phyloP scores from a whole-genome alignment of 768 basidiomycete species.

The Boletus insuetus region DNA sequence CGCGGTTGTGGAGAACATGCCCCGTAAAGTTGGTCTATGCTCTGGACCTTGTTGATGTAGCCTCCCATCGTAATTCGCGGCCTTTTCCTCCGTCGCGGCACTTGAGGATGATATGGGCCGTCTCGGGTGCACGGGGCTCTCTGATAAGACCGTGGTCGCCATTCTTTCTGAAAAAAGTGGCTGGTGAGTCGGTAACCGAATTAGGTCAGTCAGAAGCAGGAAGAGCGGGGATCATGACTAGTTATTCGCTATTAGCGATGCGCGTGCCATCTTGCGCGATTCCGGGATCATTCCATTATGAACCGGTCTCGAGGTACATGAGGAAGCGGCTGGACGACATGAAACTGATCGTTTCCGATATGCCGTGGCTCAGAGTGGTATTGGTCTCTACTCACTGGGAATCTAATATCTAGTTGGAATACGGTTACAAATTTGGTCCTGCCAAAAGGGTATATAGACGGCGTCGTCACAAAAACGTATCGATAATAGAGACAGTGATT shows the following conservation, averaged over 20 bases:
- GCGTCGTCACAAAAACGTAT: slow-evolving; percentile 12
- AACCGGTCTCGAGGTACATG: background rate
- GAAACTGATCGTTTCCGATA: no score
- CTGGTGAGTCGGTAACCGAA: background rate
- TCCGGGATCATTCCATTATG: background rate
- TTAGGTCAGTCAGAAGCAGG: background rate
- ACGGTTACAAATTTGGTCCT: slow-evolving; percentile 28
- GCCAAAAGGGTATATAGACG: slow-evolving; percentile 29
- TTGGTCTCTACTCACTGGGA: no score
- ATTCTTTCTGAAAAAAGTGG: background rate
- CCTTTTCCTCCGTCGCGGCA: background rate
- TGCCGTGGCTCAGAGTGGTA: no score
- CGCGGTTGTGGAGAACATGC: slow-evolving; percentile 8
- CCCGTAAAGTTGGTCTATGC: background rate
- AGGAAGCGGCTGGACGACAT: no score
- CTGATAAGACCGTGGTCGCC: background rate
- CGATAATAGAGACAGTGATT: slow-evolving; percentile 7
- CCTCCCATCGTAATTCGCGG: slow-evolving; percentile 3
- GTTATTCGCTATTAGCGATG: background rate
- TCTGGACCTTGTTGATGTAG: background rate
- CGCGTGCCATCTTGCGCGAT: background rate
- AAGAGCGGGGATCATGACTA: slow-evolving; percentile 1
- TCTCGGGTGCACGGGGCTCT: background rate
- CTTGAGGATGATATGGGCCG: background rate
- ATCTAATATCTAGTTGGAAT: slow-evolving; percentile 14